Percentiles rank a stretch among this genome's conserved stretches.
These are phyloP conservation scores for Canariomyces notabilis DNA, from an alignment of 2,329 filamentous ascomycete species.

Conservation along the genomic window DNA sequence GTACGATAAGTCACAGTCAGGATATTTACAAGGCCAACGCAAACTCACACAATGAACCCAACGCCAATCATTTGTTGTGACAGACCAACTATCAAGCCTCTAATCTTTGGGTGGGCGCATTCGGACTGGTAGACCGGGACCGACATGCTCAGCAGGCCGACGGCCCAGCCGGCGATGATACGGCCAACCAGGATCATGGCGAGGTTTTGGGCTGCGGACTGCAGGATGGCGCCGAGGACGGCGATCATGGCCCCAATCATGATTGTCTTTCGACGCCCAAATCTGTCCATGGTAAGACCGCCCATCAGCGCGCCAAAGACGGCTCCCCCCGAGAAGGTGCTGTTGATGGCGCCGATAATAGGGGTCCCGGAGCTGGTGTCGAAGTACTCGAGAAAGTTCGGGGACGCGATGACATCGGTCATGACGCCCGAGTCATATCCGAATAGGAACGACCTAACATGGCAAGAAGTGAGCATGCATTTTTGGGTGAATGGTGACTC, in stretches of 20 bases:
- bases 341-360: conserved; percentile 58
- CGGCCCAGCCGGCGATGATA: conserved; percentile 54
- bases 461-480: too few species aligned
- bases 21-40: neutral
- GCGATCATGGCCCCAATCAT: conserved; percentile 56
- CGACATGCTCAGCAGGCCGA: conserved; percentile 54
- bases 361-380: conserved; percentile 44
- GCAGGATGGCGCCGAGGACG: conserved; percentile 53
- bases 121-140: conserved; percentile 51
- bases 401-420: conserved; percentile 50
- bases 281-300: conserved; percentile 54
- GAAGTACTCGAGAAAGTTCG: conserved; percentile 54
- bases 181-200: conserved; percentile 53
- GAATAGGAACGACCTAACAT: conserved; percentile 41
- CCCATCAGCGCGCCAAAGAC: conserved; percentile 49
- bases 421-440: conserved; percentile 43
- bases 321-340: conserved; percentile 55
- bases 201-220: conserved; percentile 51
- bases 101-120: conserved; percentile 47
- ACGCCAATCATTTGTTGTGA: conserved; percentile 43
- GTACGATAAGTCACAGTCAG: neutral
- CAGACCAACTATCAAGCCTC: conserved; percentile 50
- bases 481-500: conserved; percentile 1
- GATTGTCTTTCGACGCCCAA: conserved; percentile 56
- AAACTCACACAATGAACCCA: conserved; percentile 42